A percentile compares a stretch with the other conserved stretches of the same genome.
Conservation (phyloP, 192 early-diverging fungal species). For the Hyaloraphidium curvatum region DNA sequence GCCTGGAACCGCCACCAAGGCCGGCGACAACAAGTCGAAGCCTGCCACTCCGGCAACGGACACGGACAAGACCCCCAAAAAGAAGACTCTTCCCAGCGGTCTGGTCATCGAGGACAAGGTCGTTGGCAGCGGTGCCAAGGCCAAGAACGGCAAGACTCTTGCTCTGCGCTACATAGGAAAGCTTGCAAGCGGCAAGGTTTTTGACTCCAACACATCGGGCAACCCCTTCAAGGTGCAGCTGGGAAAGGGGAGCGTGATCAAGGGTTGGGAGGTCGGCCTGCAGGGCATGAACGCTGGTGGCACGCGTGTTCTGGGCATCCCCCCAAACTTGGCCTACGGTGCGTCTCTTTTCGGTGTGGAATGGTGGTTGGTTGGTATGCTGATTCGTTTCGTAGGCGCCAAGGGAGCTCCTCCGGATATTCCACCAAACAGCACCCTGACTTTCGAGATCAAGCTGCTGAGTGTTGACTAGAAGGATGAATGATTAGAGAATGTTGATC, state of each 20-base stretch:
- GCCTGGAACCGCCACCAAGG: neutral
- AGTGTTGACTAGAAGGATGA: conserved; percentile 38
- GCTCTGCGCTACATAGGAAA: conserved; percentile 90
- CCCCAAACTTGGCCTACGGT: conserved; percentile 49
- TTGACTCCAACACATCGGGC: conserved; percentile 86
- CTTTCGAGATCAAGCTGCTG: conserved; percentile 79
- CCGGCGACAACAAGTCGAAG: neutral
- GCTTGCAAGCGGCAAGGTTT: conserved; percentile 80
- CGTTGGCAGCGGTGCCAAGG: conserved; percentile 36
- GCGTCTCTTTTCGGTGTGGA: too few relatives aligned
- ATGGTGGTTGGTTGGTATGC: too few relatives aligned
- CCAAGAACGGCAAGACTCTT: conserved; percentile 44
- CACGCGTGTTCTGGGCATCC: conserved; percentile 77
- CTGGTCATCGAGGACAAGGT: conserved; percentile 63
- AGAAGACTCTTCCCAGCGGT: conserved; percentile 47
- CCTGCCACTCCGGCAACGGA: neutral
- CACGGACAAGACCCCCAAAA: conserved; percentile 17
- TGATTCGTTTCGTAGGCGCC: too few relatives aligned
- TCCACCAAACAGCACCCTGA: conserved; percentile 66
- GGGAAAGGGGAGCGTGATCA: conserved; percentile 64
- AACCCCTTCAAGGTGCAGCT: conserved; percentile 77
- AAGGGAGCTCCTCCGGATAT: conserved; percentile 87
- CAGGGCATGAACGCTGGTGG: conserved; percentile 78
- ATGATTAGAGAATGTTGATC: too few relatives aligned
- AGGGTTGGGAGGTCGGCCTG: conserved; percentile 87